A percentile compares a stretch with the other conserved stretches of the same genome.
phyloP scores from a whole-genome alignment of 2,329 filamentous ascomycete species.

The Fusarium algeriense region DNA sequence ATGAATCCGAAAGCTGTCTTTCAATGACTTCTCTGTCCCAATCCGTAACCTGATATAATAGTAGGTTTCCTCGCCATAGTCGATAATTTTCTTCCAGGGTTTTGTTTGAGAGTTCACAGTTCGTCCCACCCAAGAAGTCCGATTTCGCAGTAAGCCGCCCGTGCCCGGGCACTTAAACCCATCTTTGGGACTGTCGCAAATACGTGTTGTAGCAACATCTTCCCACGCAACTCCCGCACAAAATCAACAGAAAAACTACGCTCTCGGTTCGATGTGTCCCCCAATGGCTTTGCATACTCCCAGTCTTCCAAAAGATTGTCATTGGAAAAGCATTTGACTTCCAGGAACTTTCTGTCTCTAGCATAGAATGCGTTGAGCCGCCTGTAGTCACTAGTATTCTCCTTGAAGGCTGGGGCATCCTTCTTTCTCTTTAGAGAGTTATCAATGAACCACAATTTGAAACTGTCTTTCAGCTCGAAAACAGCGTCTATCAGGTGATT shows the following conservation, averaged over 20 bases:
- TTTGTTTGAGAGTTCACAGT: neutral
- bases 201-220: neutral
- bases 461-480: neutral
- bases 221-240: no score
- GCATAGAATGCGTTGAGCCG: constrained; percentile 1
- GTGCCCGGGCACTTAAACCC: neutral
- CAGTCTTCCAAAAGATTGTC: neutral
- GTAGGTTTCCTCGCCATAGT: no score
- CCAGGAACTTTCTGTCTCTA: constrained; percentile 15
- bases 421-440: constrained; percentile 8
- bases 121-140: constrained; percentile 20
- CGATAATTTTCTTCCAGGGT: no score
- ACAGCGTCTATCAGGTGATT: neutral
- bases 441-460: constrained; percentile 21
- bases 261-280: neutral
- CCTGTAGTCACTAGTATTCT: accelerated
- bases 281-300: neutral
- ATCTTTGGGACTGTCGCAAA: neutral
- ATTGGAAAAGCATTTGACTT: neutral
- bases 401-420: neutral
- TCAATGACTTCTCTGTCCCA: no score
- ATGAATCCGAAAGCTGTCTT: no score
- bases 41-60: no score
- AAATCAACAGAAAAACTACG: neutral
- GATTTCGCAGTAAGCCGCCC: neutral